A percentile compares a stretch with the other conserved stretches of the same genome.
Evolutionary conservation across 257 asterid genomes (phyloP).

Genomic region (Penstemon davidsonii): DNA sequence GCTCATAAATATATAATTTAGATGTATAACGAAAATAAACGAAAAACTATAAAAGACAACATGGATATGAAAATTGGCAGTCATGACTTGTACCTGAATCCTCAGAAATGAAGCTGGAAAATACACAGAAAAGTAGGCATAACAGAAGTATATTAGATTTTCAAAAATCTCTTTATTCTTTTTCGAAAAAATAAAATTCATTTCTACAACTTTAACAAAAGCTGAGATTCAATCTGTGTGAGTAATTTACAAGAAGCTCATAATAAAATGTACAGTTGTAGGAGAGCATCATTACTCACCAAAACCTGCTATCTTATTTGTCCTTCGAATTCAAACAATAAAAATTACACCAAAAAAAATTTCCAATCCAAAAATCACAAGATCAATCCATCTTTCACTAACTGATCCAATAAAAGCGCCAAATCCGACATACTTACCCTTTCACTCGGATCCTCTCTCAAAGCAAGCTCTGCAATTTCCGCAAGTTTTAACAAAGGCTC

Average conservation of each 20-base stretch:
- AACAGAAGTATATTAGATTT: no score
- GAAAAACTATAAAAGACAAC: no score
- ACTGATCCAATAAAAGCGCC: conserved; percentile 61
- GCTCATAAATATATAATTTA: no score
- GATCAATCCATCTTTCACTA: conserved; percentile 73
- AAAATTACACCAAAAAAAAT: conserved; percentile 27
- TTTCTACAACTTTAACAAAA: conserved; percentile 10
- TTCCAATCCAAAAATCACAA: conserved; percentile 39
- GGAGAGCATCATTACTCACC: conserved; percentile 41
- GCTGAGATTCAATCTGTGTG: conserved; percentile 13
- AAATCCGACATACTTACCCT: conserved; percentile 66
- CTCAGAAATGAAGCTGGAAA: no score
- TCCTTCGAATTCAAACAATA: conserved; percentile 28
- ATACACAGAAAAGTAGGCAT: no score
- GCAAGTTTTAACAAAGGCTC: conserved; percentile 93
- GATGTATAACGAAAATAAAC: no score
- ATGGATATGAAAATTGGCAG: no score
- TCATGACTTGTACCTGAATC: no score
- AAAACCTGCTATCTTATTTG: conserved; percentile 35
- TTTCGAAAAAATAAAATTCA: conserved; percentile 14
- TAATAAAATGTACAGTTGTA: conserved; percentile 67
- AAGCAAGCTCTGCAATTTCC: conserved; percentile 72
- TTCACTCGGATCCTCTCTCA: conserved; percentile 61
- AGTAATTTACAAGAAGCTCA: conserved; percentile 57
- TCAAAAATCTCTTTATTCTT: background rate